Evolutionary conservation across 2,329 filamentous ascomycete species (phyloP), one percentile per base, ranked within the genome.

Genomic region (Purpureocillium lavendulum): DNA sequence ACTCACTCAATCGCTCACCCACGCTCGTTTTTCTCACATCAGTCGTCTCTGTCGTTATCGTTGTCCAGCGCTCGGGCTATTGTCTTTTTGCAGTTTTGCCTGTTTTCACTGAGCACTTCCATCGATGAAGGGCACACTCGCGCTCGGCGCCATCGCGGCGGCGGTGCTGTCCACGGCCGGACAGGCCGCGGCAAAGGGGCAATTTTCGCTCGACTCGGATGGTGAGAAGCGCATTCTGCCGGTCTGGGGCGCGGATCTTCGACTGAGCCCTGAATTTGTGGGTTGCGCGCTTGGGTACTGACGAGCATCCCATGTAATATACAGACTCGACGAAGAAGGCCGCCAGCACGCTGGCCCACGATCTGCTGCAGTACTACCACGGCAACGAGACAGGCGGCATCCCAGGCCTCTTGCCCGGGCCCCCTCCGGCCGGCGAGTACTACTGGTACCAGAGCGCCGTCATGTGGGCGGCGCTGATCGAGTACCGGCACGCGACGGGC

Each of bases 361-460:
- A 64, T 38, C 40, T 65, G 33, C 47, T 64, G 44, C 49, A 53
- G 33, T 62, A 59, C 47, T 65, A 65, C 45, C 48, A 59, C 13
- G 62, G 62, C 40, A 59, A 62, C 46, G 36, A 56, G 36, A 50
- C 56, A 1, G 62, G 62, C 11, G 47, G 57, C 39, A 56, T 55
- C 3, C 61, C 61, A 1, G 62, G 62, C 7, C 62, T 64, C 35
- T 50, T 65, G 4, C 62, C 62, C 11, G 60, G 61, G 2, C 62
- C 62, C n/a, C 62, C 61, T 2, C 53, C 58, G 2, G 45, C 30
- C 2, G 61, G 60, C 3, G 50, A 53, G n/a, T 73, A 71, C 47
- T 77, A 41, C 40, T 82, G 77, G 77, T 82, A 77, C 77, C 75
- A 82, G 56, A 71, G 68, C 11, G 70, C 73, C 39, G 70, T 71